A percentile compares a stretch with the other conserved stretches of the same genome.
Conservation (phyloP, 345 rosid genomes). For the Xanthoceras sorbifolium region DNA sequence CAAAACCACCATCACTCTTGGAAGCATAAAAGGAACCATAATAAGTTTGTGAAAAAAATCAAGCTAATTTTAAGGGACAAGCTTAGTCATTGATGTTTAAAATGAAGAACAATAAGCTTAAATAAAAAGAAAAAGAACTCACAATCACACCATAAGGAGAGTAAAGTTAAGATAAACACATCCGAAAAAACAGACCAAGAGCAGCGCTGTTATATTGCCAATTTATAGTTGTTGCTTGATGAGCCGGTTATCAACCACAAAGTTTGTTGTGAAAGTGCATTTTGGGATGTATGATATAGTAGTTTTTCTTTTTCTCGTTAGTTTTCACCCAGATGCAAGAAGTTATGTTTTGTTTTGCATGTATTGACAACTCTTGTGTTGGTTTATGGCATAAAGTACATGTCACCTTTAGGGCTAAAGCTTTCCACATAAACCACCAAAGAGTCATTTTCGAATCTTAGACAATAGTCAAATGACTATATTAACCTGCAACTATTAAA, state of each 20-base stretch:
- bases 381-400: neutral
- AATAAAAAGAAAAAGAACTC: neutral
- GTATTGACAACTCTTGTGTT: neutral
- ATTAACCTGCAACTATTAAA: neutral
- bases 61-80: too few relatives aligned
- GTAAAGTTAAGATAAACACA: neutral
- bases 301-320: neutral
- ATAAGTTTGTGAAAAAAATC: too few relatives aligned
- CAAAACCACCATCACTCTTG: too few relatives aligned
- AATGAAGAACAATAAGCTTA: too few relatives aligned
- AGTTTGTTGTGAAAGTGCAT: neutral
- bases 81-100: neutral
- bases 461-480: neutral
- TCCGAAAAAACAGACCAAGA: neutral
- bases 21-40: too few relatives aligned
- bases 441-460: neutral
- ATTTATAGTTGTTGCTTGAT: neutral
- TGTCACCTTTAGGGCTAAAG: too few relatives aligned
- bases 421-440: neutral
- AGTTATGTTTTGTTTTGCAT: neutral
- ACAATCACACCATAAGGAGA: neutral
- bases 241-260: neutral
- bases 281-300: neutral
- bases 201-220: neutral
- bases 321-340: neutral